Base-by-base conservation (phyloP, 2,329 filamentous ascomycete genomes). In the Aspergillus flavus region DNA sequence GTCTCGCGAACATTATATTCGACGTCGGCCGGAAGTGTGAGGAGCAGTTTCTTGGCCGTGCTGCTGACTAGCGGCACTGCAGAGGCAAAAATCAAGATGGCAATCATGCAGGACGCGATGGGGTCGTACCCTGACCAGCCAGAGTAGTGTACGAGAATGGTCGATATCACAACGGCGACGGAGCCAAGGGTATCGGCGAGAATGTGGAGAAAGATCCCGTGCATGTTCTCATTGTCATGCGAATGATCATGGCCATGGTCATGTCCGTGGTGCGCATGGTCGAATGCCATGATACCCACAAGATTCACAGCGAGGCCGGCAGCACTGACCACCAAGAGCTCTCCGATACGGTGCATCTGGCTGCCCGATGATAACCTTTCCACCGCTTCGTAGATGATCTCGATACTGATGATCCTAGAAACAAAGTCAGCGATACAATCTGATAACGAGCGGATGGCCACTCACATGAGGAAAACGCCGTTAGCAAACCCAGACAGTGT, bases 41-140 rank as follows among this genome's bases (percentile, higher is more conserved):
- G 85, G 26, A 99, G 83, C 4, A 99, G 82, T 23, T 91, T 90
- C 71, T 90, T 91, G 1, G 93, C 95, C 1, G 92, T 93, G 19
- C 91, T 93, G 65, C 88, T 88, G 26, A 99, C 93, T 0, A 99
- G 85, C 0, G 95, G 95, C 34, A 94, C 87, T 0, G 95, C 92
- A 10, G 94, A 96, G n/a, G 91, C 86, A 76, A 97, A 94, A 68
- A 99, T 99, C 54, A 99, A 84, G 30, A 95, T 85, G 0, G 95
- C 94, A 69, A 99, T 99, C 64, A 97, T 85, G 76, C 94, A 96
- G 0, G 94, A 97, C 0, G 95, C 95, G 23, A 98, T 80, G 2
- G 95, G 95, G 75, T 99, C 95, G 88, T 94, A 99, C 28, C 94
- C 93, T 7, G 92, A 87, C 93, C 94, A 98, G 19, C 91, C 91